Percentiles rank a stretch among this genome's conserved stretches.
phyloP scores from a whole-genome alignment of 169 alveolate genomes.

The Plasmodium inui region DNA sequence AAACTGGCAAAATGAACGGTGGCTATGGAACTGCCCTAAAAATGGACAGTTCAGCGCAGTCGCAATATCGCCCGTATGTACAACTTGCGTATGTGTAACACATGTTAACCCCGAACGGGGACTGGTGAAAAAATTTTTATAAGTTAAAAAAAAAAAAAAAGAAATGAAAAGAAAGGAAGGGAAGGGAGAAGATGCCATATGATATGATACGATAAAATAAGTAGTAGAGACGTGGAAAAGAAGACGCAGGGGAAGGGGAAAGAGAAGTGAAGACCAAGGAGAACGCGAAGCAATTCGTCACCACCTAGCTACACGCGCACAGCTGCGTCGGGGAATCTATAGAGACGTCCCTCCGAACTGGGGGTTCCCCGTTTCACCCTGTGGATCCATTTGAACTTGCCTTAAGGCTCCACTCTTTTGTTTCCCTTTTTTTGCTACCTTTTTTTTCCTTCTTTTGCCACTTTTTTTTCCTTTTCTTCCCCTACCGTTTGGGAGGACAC shows the following conservation, averaged over 20 bases:
- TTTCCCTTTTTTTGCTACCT: neutral
- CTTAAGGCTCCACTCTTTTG: neutral
- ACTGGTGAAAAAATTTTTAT: neutral
- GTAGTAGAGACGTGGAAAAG: neutral
- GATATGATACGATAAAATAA: neutral
- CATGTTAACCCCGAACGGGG: neutral
- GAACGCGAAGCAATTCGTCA: neutral
- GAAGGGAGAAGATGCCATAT: neutral
- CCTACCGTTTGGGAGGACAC: neutral
- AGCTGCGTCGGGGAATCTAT: neutral
- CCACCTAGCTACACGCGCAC: neutral
- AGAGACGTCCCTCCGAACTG: neutral
- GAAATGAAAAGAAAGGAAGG: neutral
- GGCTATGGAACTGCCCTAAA: neutral
- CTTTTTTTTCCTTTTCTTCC: neutral
- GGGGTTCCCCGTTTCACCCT: neutral
- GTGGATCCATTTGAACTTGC: neutral
- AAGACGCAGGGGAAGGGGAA: neutral
- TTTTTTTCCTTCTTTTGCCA: neutral
- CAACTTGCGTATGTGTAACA: neutral
- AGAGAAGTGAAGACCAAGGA: neutral
- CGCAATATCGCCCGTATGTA: neutral
- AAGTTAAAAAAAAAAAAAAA: neutral
- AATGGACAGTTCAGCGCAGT: neutral
- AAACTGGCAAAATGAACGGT: neutral